Conservation (phyloP, 495 filamentous ascomycete species). For the Podospora bellae-mahoneyi region DNA sequence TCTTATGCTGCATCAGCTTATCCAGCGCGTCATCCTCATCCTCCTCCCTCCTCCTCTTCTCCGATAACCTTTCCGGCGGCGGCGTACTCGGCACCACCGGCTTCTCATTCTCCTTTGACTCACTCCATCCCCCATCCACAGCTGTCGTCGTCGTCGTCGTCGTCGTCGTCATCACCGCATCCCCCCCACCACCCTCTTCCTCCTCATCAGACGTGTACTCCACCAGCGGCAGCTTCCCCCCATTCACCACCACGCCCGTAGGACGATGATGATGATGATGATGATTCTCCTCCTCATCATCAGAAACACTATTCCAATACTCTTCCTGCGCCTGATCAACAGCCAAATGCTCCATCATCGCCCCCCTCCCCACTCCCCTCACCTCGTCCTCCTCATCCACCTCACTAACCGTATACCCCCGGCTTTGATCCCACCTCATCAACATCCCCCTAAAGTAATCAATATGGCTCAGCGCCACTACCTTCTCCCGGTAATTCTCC, state of each 20-base stretch:
- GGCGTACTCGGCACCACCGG: constrained; percentile 23
- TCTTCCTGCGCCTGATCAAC: constrained; percentile 86
- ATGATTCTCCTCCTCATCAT: constrained; percentile 71
- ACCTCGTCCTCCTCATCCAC: constrained; percentile 49
- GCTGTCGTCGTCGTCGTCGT: no score
- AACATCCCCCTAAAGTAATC: constrained; percentile 79
- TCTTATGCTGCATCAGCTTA: constrained; percentile 67
- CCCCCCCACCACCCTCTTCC: constrained; percentile 47
- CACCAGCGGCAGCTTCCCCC: constrained; percentile 68
- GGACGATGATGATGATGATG: neutral
- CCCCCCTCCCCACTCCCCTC: constrained; percentile 60
- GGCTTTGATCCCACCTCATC: constrained; percentile 73
- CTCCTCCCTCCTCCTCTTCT: constrained; percentile 88
- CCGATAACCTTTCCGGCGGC: constrained; percentile 74
- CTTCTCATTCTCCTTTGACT: constrained; percentile 48
- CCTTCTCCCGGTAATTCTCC: constrained; percentile 80
- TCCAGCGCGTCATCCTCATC: constrained; percentile 79
- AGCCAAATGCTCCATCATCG: constrained; percentile 60
- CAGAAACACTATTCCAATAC: constrained; percentile 83
- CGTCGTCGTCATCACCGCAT: constrained; percentile 40
- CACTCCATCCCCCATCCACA: constrained; percentile 45
- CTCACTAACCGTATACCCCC: constrained; percentile 61
- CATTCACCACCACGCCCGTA: constrained; percentile 2
- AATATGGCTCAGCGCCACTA: constrained; percentile 77
- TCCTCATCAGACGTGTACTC: constrained; percentile 91